These are phyloP conservation scores for Leishmania braziliensis DNA, from an alignment of 208 protist species.

Conservation along the genomic window DNA sequence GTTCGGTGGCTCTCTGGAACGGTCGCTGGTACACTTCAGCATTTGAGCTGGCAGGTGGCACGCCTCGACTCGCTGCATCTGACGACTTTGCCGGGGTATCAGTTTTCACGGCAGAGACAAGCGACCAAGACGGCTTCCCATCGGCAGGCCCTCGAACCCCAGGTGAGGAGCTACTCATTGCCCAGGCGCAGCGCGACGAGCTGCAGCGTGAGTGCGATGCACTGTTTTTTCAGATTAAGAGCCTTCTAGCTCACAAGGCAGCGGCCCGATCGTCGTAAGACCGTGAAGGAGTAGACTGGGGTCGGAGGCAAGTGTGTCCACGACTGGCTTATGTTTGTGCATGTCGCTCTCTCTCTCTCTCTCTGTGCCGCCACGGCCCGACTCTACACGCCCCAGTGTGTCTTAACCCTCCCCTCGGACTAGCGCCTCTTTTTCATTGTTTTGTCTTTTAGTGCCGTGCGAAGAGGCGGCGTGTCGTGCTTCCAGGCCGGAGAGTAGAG, in stretches of 20 bases:
- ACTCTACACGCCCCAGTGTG: background rate
- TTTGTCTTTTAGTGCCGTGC: background rate
- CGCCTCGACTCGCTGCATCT: background rate
- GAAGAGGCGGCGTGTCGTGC: background rate
- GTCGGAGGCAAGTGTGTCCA: background rate
- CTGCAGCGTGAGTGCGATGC: conserved; percentile 69
- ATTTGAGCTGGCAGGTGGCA: conserved; percentile 2
- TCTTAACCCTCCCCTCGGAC: background rate
- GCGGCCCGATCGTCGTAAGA: background rate
- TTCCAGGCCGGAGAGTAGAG: background rate
- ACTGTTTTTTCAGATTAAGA: conserved; percentile 48
- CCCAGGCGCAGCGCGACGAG: conserved; percentile 36
- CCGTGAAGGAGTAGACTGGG: too few species aligned
- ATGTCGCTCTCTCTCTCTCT: background rate
- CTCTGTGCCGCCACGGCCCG: background rate
- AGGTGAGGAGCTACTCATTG: conserved; percentile 31
- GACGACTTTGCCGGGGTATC: background rate
- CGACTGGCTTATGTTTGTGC: background rate
- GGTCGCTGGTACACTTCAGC: conserved; percentile 29
- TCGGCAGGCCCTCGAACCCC: conserved; percentile 2
- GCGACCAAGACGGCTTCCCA: background rate
- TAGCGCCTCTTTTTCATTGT: background rate
- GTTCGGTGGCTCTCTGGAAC: conserved; percentile 23
- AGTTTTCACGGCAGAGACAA: background rate
- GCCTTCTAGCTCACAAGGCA: conserved; percentile 6